phyloP scores from a whole-genome alignment of 176 grass and related monocot genomes.

The Typha latifolia region DNA sequence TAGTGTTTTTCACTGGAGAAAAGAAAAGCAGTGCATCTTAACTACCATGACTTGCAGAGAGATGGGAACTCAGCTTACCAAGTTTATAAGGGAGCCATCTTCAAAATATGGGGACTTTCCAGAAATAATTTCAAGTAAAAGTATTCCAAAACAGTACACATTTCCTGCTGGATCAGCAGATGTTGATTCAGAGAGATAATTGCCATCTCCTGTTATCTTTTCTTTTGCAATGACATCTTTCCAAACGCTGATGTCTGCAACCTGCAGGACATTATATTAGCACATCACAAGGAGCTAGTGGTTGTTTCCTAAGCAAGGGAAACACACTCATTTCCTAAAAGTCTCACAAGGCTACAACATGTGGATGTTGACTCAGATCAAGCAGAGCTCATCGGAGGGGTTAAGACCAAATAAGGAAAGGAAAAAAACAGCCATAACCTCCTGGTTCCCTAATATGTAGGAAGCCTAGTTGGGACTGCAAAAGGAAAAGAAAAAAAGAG shows the following conservation, averaged over 20 bases:
- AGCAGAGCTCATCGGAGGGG: no score
- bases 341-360: not conserved
- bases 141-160: conserved; percentile 75
- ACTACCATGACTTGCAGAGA: not conserved
- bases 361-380: not conserved
- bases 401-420: no score
- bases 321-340: not conserved
- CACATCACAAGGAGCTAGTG: not conserved
- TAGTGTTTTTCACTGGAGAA: not conserved
- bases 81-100: conserved; percentile 49
- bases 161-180: conserved; percentile 70
- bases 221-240: conserved; percentile 45
- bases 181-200: conserved; percentile 33
- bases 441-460: not conserved
- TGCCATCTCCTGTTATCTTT: conserved; percentile 40
- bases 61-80: conserved; percentile 34
- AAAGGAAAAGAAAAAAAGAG: conserved; percentile 8
- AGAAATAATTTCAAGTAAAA: conserved; percentile 93
- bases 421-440: no score
- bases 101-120: conserved; percentile 58
- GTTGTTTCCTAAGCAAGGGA: no score
- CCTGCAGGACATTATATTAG: conserved; percentile 31
- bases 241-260: conserved; percentile 75
- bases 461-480: not conserved
- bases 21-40: conserved; percentile 13